Conservation (phyloP, 1,284 basidiomycete species). For the Psilocybe mexicana region DNA sequence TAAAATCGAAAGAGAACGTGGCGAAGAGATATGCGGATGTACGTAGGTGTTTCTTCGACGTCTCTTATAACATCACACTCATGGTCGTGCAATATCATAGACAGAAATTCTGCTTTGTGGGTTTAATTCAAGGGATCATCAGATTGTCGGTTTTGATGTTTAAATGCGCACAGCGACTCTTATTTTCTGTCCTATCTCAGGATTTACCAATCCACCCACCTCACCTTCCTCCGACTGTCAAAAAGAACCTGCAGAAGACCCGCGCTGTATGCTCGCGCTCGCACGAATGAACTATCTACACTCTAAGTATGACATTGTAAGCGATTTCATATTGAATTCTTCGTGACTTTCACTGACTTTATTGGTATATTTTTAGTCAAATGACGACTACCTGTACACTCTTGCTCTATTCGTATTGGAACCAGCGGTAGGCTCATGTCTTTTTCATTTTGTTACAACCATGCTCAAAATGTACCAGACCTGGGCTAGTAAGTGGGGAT, state of each 20-base stretch:
- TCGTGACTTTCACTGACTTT: not conserved
- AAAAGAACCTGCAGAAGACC: constrained; percentile 31
- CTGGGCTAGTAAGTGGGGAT: constrained; percentile 37
- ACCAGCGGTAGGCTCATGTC: constrained; percentile 26
- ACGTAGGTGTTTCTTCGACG: constrained; percentile 20
- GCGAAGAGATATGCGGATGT: constrained; percentile 46
- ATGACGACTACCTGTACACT: constrained; percentile 35
- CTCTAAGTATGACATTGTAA: constrained; percentile 43
- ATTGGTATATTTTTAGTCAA: constrained; percentile 23
- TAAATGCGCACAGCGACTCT: not conserved
- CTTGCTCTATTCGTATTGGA: constrained; percentile 32
- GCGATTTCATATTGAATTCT: constrained; percentile 10
- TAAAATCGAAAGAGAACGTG: constrained; percentile 33
- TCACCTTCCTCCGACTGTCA: constrained; percentile 8
- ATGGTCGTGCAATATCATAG: not conserved
- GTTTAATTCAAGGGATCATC: not conserved
- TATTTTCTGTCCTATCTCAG: constrained; percentile 1
- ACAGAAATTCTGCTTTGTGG: constrained; percentile 13
- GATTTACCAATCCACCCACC: not conserved
- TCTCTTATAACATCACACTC: not conserved
- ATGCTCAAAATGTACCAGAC: constrained; percentile 18
- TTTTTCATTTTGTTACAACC: not conserved
- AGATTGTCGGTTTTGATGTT: not conserved
- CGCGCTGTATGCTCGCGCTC: constrained; percentile 43
- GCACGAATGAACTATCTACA: constrained; percentile 49